These are phyloP conservation scores for Neurospora terricola DNA, from an alignment of 495 filamentous ascomycete genomes.

Conservation along the genomic window DNA sequence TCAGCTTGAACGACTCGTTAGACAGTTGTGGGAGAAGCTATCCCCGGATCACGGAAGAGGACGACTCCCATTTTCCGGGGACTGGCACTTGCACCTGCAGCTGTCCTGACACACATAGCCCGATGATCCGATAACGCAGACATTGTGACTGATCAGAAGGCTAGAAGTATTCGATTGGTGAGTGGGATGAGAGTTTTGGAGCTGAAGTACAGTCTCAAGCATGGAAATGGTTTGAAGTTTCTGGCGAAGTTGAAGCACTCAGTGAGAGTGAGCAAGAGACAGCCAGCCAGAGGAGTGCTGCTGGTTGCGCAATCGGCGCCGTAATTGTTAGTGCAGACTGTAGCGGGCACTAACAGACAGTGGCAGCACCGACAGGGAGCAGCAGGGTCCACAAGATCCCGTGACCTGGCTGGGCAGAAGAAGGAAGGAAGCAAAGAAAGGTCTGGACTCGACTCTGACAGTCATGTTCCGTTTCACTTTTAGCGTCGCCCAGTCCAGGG, in stretches of 20 bases:
- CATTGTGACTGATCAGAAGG: no score
- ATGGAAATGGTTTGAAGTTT: no score
- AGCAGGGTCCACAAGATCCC: neutral
- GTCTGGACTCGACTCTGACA: neutral
- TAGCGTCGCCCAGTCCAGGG: no score
- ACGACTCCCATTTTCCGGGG: neutral
- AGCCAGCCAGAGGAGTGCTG: no score
- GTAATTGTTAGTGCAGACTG: no score
- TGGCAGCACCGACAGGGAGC: no score
- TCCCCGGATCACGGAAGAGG: neutral
- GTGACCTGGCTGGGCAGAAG: neutral
- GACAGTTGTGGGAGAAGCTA: neutral
- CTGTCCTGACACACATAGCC: neutral
- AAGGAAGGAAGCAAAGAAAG: neutral
- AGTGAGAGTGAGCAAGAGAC: neutral
- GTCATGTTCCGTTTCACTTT: neutral
- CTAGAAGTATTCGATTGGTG: no score
- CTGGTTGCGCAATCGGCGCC: no score
- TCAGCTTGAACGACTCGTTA: neutral
- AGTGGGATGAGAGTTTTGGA: no score
- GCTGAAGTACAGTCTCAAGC: no score
- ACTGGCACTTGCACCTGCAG: neutral
- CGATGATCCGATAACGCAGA: neutral
- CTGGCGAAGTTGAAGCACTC: neutral
- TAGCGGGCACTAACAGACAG: neutral